These are phyloP conservation scores for Madurella mycetomatis DNA, from an alignment of 2,329 filamentous ascomycete genomes.

Conservation along the genomic window DNA sequence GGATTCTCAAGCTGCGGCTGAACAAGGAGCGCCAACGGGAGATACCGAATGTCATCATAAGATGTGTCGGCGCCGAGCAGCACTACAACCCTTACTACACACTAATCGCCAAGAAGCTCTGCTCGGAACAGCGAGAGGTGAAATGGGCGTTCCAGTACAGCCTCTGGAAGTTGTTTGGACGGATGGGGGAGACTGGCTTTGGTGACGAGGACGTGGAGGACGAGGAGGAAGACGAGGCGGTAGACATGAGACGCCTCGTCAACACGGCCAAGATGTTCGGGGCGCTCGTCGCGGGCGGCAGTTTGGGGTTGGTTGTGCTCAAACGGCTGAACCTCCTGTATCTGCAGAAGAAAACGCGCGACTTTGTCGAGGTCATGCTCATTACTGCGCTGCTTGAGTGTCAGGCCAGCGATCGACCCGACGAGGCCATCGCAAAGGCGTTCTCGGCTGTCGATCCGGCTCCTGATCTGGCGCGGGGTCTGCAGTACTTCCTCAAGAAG, in stretches of 20 bases:
- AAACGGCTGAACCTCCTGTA: conserved; percentile 75
- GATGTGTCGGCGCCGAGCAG: conserved; percentile 78
- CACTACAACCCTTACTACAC: conserved; percentile 93
- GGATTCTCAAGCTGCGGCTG: conserved; percentile 74
- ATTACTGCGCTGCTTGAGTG: conserved; percentile 69
- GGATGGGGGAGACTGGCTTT: conserved; percentile 75
- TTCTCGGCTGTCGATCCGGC: conserved; percentile 62
- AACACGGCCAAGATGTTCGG: conserved; percentile 54
- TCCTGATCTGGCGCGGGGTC: conserved; percentile 64
- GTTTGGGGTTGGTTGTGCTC: conserved; percentile 46
- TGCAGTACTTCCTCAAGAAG: conserved; percentile 77
- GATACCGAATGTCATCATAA: conserved; percentile 80
- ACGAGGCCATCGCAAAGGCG: conserved; percentile 57
- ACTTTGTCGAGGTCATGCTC: conserved; percentile 76
- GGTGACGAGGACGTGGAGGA: conserved; percentile 57
- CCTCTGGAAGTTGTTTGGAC: conserved; percentile 79
- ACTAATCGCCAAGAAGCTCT: conserved; percentile 74
- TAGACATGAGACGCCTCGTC: conserved; percentile 47
- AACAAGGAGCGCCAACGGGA: conserved; percentile 84
- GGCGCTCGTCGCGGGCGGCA: conserved; percentile 44
- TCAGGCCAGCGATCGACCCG: conserved; percentile 44
- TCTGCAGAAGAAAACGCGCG: conserved; percentile 68
- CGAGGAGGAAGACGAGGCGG: conserved; percentile 42
- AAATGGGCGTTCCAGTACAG: conserved; percentile 83
- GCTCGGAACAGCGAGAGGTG: conserved; percentile 63